These are phyloP conservation scores for Leccinum aurantiacum DNA, from an alignment of 768 basidiomycete species.

Conservation along the genomic window DNA sequence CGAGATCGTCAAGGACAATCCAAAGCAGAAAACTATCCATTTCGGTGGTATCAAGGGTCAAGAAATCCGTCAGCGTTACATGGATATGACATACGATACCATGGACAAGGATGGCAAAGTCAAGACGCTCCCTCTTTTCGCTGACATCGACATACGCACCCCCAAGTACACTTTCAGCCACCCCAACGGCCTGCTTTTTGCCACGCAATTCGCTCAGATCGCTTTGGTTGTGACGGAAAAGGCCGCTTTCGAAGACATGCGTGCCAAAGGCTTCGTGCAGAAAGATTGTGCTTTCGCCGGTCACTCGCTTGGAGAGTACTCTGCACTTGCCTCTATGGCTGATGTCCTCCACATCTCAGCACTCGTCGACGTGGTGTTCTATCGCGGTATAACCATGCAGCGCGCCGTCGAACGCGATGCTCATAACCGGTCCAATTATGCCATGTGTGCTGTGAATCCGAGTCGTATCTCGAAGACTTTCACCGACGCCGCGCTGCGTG, in stretches of 20 bases:
- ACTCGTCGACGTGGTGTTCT: constrained; percentile 98
- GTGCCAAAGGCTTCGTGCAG: constrained; percentile 92
- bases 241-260: constrained; percentile 98
- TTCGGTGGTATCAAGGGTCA: constrained; percentile 99
- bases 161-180: constrained; percentile 99
- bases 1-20: constrained; percentile 98
- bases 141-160: constrained; percentile 92
- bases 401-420: constrained; percentile 96
- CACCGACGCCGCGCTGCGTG: constrained; percentile 92
- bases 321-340: constrained; percentile 95
- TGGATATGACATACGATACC: constrained; percentile 98
- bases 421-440: constrained; percentile 91
- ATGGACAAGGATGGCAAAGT: constrained; percentile 95
- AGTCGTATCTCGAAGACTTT: constrained; percentile 93
- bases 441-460: constrained; percentile 99
- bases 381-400: constrained; percentile 99
- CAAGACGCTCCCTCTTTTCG: constrained; percentile 94
- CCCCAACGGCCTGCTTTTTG: constrained; percentile 91
- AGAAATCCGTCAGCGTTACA: constrained; percentile 97
- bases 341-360: constrained; percentile 94
- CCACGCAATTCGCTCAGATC: constrained; percentile 98
- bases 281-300: constrained; percentile 92
- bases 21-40: constrained; percentile 96
- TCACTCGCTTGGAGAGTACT: constrained; percentile 98
- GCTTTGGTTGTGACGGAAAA: constrained; percentile 98